Conservation (phyloP, 495 filamentous ascomycete species). For the Neurospora sp. region DNA sequence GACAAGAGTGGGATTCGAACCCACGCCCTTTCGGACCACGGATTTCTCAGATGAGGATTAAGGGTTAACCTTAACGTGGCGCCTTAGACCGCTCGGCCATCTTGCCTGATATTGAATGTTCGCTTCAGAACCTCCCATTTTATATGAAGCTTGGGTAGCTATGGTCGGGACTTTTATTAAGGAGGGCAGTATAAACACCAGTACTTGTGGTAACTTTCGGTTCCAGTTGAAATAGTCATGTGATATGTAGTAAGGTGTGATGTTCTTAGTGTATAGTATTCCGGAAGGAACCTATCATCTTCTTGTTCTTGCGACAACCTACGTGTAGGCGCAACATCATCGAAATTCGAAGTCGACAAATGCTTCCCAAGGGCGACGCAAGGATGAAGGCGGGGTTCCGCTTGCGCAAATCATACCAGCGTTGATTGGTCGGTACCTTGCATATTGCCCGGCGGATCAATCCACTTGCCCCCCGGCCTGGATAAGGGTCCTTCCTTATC, state of each 20-base stretch:
- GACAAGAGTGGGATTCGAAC: constrained; percentile 29
- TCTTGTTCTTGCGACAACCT: too few species aligned
- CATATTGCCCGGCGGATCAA: background rate
- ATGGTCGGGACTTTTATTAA: background rate
- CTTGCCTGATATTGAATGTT: background rate
- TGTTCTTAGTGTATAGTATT: too few species aligned
- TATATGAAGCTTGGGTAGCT: background rate
- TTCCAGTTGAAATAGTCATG: too few species aligned
- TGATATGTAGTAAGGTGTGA: too few species aligned
- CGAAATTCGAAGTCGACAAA: too few species aligned
- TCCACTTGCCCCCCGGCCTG: background rate
- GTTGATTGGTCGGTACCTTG: background rate
- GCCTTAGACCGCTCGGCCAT: background rate
- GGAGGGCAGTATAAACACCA: too few species aligned
- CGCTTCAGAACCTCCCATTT: fast-evolving
- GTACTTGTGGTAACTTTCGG: too few species aligned
- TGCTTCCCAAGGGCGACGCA: background rate
- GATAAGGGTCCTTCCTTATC: background rate
- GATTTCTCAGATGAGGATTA: background rate
- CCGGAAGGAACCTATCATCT: too few species aligned
- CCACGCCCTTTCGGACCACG: constrained; percentile 27
- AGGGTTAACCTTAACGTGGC: background rate
- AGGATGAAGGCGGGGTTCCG: background rate
- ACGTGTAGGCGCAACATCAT: too few species aligned
- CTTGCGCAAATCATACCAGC: background rate